Percentiles rank a stretch among this genome's conserved stretches.
These are phyloP conservation scores for Echria macrotheca DNA, from an alignment of 495 filamentous ascomycete genomes.

Conservation along the genomic window DNA sequence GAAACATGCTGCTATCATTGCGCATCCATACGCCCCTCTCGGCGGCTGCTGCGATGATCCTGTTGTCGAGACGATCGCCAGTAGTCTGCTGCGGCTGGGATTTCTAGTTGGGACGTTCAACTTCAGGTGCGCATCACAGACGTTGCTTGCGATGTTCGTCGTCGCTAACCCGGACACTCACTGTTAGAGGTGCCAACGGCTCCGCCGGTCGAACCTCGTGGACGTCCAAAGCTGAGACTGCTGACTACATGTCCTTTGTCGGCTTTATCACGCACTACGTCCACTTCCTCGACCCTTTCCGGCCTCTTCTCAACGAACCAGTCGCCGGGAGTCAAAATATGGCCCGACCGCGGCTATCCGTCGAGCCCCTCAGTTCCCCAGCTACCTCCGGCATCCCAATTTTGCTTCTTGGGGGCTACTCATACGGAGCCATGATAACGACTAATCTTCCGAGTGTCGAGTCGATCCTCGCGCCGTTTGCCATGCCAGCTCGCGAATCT, in stretches of 20 bases:
- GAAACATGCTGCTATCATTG: constrained; percentile 67
- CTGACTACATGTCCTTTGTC: constrained; percentile 74
- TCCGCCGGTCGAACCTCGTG: constrained; percentile 77
- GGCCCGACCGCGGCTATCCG: neutral
- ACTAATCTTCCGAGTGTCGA: constrained; percentile 60
- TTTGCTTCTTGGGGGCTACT: constrained; percentile 76
- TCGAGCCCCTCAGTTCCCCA: neutral
- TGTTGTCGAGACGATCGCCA: constrained; percentile 59
- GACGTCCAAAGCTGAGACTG: constrained; percentile 72
- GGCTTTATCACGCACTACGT: constrained; percentile 73
- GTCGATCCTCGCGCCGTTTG: constrained; percentile 55
- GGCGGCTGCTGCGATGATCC: constrained; percentile 83
- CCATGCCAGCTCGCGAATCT: constrained; percentile 42
- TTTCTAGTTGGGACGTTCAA: constrained; percentile 87
- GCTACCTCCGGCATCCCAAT: constrained; percentile 14
- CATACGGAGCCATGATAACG: constrained; percentile 81
- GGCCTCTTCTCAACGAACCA: neutral
- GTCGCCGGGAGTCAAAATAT: neutral
- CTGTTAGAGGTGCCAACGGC: constrained; percentile 66
- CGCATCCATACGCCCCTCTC: constrained; percentile 85
- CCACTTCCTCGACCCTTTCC: constrained; percentile 37
- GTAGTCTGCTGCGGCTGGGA: constrained; percentile 58
- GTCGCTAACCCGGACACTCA: no score
- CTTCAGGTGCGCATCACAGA: constrained; percentile 68
- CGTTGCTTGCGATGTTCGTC: no score